Evolutionary conservation across 2,329 filamentous ascomycete genomes (phyloP), one percentile per base, ranked within the genome.

Genomic region (Sporothrix brasiliensis): DNA sequence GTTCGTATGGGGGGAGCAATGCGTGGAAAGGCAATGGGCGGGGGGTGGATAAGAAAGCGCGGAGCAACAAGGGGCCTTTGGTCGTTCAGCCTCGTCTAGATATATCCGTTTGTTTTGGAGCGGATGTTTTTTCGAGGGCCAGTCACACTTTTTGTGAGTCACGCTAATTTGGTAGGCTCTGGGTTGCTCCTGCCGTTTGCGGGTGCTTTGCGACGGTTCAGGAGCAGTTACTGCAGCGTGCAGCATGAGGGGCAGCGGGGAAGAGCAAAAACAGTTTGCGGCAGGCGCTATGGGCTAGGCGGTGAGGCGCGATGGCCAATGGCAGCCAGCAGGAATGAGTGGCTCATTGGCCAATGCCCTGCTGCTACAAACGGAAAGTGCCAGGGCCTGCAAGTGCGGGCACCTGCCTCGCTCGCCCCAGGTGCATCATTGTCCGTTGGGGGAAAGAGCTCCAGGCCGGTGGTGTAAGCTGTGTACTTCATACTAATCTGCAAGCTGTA

Each of bases 81-180:
- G 19, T 21, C 19, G 49, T 50, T 50, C 44, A 50, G 41, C 61
- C 47, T 53, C 53, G 56, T 52, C 27, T 47, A 50, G n/a, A 27
- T 47, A 54, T 68, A 24, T 56, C 41, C 41, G 41, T 27, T 47
- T 10, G 34, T 30, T 44, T 69, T 44, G 56, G 47, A 13, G 56
- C 21, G 39, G 39, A n/a, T 63, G 58, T 50, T 54, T 67, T 44
- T 54, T 61, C 61, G 50, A 21, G 30, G 24, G 49, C 63, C 4
- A 50, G 67, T 50, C 21, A 61, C 66, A 41, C 34, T 61, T 65
- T 67, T 68, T 58, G 16, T 65, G 70, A 71, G 67, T 71, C 70
- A 71, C 67, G 60, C 39, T 58, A 69, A 54, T 63, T 56, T 24
- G 34, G 24, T 11, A 19, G 65, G 30, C 66, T 50, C 56, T 34